These are phyloP conservation scores for Kazachstania viticola DNA, from an alignment of 805 yeast genomes.

Conservation along the genomic window DNA sequence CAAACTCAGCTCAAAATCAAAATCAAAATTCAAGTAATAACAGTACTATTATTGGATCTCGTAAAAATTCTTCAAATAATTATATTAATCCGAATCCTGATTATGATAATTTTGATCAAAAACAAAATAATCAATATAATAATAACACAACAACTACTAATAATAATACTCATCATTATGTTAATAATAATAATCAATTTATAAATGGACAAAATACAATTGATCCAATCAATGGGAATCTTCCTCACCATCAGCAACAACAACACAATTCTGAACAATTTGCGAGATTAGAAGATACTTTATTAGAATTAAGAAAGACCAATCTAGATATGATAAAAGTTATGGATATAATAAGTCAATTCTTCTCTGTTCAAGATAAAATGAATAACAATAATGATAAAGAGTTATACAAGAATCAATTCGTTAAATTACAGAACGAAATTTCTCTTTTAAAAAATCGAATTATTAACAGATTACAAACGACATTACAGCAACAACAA, in stretches of 20 bases:
- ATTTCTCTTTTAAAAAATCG: neutral
- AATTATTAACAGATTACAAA: neutral
- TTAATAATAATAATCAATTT: neutral
- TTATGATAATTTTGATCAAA: too few species aligned
- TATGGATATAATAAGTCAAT: constrained; percentile 3
- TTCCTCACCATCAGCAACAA: neutral
- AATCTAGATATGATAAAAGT: constrained; percentile 6
- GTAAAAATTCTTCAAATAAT: too few species aligned
- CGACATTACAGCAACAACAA: constrained; percentile 2
- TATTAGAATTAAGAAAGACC: constrained; percentile 2
- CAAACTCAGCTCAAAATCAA: too few species aligned
- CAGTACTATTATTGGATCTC: too few species aligned
- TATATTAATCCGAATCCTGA: too few species aligned
- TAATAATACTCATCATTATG: constrained; percentile 1
- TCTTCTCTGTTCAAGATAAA: too few species aligned
- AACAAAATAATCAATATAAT: too few species aligned
- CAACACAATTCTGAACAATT: neutral
- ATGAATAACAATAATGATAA: neutral
- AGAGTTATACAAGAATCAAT: too few species aligned
- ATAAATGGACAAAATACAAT: too few species aligned
- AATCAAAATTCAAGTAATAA: too few species aligned
- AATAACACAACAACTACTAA: neutral
- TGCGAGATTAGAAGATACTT: neutral
- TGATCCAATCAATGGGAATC: too few species aligned
- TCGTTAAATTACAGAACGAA: neutral